Conservation (phyloP, 2,329 filamentous ascomycete genomes). For the Calonectria fujianensis region DNA sequence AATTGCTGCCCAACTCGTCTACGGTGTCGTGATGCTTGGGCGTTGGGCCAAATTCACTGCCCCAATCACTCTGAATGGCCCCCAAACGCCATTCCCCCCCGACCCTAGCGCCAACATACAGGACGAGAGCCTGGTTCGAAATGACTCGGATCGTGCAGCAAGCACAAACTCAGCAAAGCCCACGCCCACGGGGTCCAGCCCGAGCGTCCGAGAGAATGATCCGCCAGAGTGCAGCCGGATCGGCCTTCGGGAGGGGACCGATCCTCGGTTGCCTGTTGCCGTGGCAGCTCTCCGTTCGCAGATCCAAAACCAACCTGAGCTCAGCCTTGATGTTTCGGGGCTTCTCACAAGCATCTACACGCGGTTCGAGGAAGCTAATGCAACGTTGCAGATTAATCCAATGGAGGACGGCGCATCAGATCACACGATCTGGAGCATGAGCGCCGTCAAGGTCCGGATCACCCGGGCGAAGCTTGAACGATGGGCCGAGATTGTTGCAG, state of each 20-base stretch:
- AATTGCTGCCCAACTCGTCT: slow-evolving; percentile 67
- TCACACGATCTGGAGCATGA: slow-evolving; percentile 69
- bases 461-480: slow-evolving; percentile 67
- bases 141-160: slow-evolving; percentile 50
- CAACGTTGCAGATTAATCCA: slow-evolving; percentile 57
- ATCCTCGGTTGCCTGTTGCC: slow-evolving; percentile 63
- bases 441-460: slow-evolving; percentile 68
- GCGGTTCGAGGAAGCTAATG: slow-evolving; percentile 66
- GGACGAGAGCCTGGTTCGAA: slow-evolving; percentile 44
- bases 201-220: slow-evolving; percentile 37
- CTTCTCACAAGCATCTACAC: slow-evolving; percentile 65
- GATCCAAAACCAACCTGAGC: slow-evolving; percentile 65
- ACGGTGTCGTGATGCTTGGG: slow-evolving; percentile 70
- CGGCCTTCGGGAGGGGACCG: slow-evolving; percentile 56
- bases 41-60: slow-evolving; percentile 70
- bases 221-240: slow-evolving; percentile 47
- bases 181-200: slow-evolving; percentile 34
- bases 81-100: slow-evolving; percentile 51
- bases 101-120: slow-evolving; percentile 51
- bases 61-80: slow-evolving; percentile 57
- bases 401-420: slow-evolving; percentile 60
- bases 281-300: slow-evolving; percentile 64
- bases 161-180: slow-evolving; percentile 39
- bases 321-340: slow-evolving; percentile 66
- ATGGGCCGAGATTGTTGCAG: slow-evolving; percentile 68